phyloP scores from a whole-genome alignment of 2,329 filamentous ascomycete genomes.

The Pseudogymnoascus sp. region DNA sequence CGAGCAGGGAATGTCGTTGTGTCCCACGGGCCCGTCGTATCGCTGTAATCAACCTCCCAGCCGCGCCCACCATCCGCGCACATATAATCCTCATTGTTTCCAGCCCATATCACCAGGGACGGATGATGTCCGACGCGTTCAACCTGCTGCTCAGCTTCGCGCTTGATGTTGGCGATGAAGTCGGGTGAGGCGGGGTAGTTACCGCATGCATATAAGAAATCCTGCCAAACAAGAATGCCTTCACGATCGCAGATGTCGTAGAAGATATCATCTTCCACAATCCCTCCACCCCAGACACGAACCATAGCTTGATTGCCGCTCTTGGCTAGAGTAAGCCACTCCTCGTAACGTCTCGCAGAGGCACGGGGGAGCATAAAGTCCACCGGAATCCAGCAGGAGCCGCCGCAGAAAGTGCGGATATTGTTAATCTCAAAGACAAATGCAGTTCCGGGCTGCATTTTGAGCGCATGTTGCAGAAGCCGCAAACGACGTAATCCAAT shows the following conservation, averaged over 20 bases:
- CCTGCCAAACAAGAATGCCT: slow-evolving; percentile 78
- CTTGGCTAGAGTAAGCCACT: slow-evolving; percentile 54
- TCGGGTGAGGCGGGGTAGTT: slow-evolving; percentile 63
- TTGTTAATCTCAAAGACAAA: slow-evolving; percentile 62
- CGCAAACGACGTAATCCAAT: slow-evolving; percentile 49
- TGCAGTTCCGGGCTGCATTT: slow-evolving; percentile 48
- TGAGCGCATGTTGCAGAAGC: slow-evolving; percentile 33
- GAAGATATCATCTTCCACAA: slow-evolving; percentile 68
- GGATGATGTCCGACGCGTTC: slow-evolving; percentile 74
- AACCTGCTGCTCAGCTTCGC: slow-evolving; percentile 58
- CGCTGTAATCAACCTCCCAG: slow-evolving; percentile 21
- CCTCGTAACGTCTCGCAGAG: slow-evolving; percentile 44
- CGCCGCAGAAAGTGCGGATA: slow-evolving; percentile 56
- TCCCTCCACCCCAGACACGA: slow-evolving; percentile 66
- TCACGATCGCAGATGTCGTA: slow-evolving; percentile 72
- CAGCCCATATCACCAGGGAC: slow-evolving; percentile 58
- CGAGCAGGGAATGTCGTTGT: slow-evolving; percentile 24
- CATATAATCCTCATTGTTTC: slow-evolving; percentile 86
- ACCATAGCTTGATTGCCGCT: slow-evolving; percentile 58
- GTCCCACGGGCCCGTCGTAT: slow-evolving; percentile 23
- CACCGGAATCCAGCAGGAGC: slow-evolving; percentile 60
- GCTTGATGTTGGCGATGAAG: slow-evolving; percentile 50
- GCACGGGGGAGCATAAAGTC: slow-evolving; percentile 54
- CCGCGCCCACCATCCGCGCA: slow-evolving; percentile 22
- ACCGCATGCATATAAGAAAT: slow-evolving; percentile 77